Conservation (phyloP, 164 flowering plant genomes). For the grape (Vitis vinifera) region ASM3070453v1 NC_081817.1:21396501-21397000, state of each 20-base stretch:
- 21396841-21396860: neutral
- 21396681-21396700: too few relatives aligned
- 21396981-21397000: slow-evolving; percentile 83
- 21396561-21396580: slow-evolving; percentile 29
- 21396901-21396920: slow-evolving; percentile 86
- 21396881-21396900: slow-evolving; percentile 91
- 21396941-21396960: slow-evolving; percentile 99
- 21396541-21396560: slow-evolving; percentile 52
- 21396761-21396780: too few relatives aligned
- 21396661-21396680: too few relatives aligned
- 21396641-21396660: slow-evolving; percentile 42
- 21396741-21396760: too few relatives aligned
- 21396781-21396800: too few relatives aligned
- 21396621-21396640: slow-evolving; percentile 75
- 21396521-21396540: slow-evolving; percentile 32
- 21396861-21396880: neutral
- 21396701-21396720: too few relatives aligned
- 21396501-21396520: slow-evolving; percentile 3
- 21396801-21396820: too few relatives aligned
- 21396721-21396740: too few relatives aligned
- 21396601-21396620: slow-evolving; percentile 81
- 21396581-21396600: slow-evolving; percentile 93
- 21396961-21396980: slow-evolving; percentile 97
- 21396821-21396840: neutral
- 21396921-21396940: slow-evolving; percentile 95